A percentile compares a stretch with the other conserved stretches of the same genome.
Conservation (phyloP, 2,329 filamentous ascomycete genomes). For the Penicillium sp. region DNA sequence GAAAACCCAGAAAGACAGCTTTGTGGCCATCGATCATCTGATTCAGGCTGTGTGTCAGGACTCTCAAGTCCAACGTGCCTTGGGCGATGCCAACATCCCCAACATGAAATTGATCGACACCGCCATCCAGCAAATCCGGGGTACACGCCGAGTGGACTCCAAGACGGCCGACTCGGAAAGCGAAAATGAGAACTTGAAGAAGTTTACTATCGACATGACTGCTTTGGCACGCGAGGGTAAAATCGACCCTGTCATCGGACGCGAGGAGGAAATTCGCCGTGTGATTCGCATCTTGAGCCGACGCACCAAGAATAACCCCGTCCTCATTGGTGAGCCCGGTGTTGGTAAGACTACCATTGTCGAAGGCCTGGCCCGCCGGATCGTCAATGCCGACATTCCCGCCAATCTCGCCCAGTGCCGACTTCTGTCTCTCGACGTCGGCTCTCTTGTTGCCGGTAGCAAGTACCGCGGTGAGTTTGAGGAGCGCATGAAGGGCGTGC, state of each 20-base stretch:
- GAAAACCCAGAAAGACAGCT: constrained; percentile 96
- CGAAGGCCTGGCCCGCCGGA: constrained; percentile 88
- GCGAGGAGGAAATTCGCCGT: constrained; percentile 90
- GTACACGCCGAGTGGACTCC: constrained; percentile 88
- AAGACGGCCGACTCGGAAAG: constrained; percentile 89
- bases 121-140: constrained; percentile 85
- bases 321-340: constrained; percentile 95
- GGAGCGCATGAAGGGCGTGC: constrained; percentile 96
- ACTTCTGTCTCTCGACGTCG: constrained; percentile 90
- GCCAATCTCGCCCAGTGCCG: constrained; percentile 92
- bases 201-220: constrained; percentile 99
- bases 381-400: constrained; percentile 93
- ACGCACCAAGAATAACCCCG: constrained; percentile 97
- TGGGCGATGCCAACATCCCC: constrained; percentile 84
- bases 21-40: constrained; percentile 89
- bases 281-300: constrained; percentile 88
- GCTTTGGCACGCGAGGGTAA: constrained; percentile 93
- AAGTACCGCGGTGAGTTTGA: constrained; percentile 99
- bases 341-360: constrained; percentile 98
- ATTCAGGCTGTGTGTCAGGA: constrained; percentile 84
- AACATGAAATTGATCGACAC: constrained; percentile 86
- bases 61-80: constrained; percentile 61
- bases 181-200: constrained; percentile 92
- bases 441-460: constrained; percentile 89
- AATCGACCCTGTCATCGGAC: constrained; percentile 92